Percentiles rank a stretch among this genome's conserved stretches.
Conservation (phyloP, 1,284 basidiomycete genomes). For the Dichomitus squalens region DNA sequence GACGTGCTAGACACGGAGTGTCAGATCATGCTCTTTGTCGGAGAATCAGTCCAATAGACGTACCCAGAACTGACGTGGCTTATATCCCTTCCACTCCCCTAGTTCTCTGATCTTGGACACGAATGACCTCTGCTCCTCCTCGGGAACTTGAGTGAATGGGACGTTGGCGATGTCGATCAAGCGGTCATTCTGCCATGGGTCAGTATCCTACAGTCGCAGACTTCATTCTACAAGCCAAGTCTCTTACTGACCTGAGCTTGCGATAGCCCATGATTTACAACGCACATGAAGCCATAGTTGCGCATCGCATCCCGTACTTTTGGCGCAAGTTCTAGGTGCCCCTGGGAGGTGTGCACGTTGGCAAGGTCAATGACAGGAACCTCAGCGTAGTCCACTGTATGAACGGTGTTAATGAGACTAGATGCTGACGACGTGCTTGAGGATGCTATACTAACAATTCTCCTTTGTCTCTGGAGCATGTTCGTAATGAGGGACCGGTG, state of each 20-base stretch:
- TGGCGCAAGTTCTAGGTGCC: constrained; percentile 46
- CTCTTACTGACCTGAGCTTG: constrained; percentile 44
- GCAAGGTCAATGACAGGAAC: constrained; percentile 67
- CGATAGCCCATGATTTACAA: constrained; percentile 57
- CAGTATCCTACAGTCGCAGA: constrained; percentile 1
- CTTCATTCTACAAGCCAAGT: too few species aligned
- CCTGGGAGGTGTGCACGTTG: constrained; percentile 46
- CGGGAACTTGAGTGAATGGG: constrained; percentile 52
- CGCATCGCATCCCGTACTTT: constrained; percentile 59
- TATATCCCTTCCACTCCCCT: constrained; percentile 64
- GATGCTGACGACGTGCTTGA: too few species aligned
- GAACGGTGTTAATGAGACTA: too few species aligned
- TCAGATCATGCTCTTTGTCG: not conserved
- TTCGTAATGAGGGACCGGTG: too few species aligned
- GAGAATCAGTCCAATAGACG: not conserved
- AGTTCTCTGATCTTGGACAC: constrained; percentile 49
- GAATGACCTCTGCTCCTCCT: constrained; percentile 61
- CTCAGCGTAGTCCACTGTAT: constrained; percentile 64
- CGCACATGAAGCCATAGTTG: constrained; percentile 63
- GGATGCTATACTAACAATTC: too few species aligned
- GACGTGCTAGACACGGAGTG: constrained; percentile 43
- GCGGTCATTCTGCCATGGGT: constrained; percentile 33
- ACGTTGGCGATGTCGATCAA: constrained; percentile 68
- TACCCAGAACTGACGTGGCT: constrained; percentile 57
- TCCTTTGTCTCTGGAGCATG: too few species aligned